phyloP scores from a whole-genome alignment of 441 rosid species.

The Brassica balearica region DNA sequence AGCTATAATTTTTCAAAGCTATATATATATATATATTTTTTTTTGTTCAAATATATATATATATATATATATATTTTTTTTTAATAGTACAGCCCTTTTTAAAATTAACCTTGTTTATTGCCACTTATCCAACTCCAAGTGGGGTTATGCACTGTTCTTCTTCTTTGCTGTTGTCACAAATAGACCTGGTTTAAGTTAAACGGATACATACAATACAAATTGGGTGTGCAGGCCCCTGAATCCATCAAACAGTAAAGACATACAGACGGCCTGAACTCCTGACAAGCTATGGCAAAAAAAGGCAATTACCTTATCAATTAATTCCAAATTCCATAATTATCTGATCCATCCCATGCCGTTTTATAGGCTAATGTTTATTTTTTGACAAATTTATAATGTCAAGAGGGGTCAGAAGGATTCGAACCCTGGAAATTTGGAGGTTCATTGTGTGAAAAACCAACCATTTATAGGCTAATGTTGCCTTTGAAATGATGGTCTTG shows the following conservation, averaged over 20 bases:
- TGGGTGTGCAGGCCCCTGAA: not conserved
- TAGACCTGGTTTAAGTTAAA: conserved; percentile 9
- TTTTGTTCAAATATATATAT: no score
- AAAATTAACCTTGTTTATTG: not conserved
- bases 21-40: no score
- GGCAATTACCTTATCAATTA: not conserved
- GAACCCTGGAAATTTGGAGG: no score
- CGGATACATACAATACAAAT: not conserved
- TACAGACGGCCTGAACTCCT: not conserved
- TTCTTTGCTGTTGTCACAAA: conserved; percentile 3
- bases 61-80: no score
- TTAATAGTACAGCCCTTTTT: not conserved
- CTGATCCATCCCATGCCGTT: not conserved
- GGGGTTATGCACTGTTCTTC: not conserved
- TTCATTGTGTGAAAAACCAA: no score
- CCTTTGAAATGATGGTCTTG: not conserved
- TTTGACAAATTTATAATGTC: no score
- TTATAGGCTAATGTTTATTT: not conserved
- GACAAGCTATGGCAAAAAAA: not conserved
- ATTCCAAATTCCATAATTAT: not conserved
- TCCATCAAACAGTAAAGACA: not conserved
- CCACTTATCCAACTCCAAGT: not conserved
- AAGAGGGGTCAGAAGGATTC: no score
- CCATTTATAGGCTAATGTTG: not conserved
- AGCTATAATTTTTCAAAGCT: no score